Evolutionary conservation across 2,329 filamentous ascomycete species (phyloP).

Genomic region (Cercospora sp.): DNA sequence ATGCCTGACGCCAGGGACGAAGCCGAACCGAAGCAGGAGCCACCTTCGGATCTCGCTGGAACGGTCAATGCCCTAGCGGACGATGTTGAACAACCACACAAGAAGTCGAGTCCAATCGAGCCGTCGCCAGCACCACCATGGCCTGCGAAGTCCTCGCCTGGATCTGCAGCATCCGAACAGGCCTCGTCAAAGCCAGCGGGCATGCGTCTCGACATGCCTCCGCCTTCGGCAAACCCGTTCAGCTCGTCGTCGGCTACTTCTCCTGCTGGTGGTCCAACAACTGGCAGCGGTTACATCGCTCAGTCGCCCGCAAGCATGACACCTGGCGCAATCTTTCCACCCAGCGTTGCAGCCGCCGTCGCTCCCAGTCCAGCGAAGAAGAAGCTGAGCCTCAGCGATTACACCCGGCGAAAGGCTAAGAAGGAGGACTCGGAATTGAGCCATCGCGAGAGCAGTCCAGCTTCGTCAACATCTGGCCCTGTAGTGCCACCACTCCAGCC

Average conservation of each 20-base stretch:
- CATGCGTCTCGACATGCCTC: conserved; percentile 40
- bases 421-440: conserved; percentile 30
- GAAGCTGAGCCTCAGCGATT: conserved; percentile 55
- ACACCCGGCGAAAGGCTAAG: conserved; percentile 47
- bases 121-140: conserved; percentile 20
- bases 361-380: conserved; percentile 47
- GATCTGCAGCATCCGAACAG: conserved; percentile 12
- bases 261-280: conserved; percentile 21
- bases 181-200: conserved; percentile 25
- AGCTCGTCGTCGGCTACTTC: background rate
- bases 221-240: conserved; percentile 32
- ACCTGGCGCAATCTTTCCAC: conserved; percentile 35
- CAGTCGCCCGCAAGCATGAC: conserved; percentile 33
- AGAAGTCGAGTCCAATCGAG: conserved; percentile 8
- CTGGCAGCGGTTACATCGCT: conserved; percentile 22
- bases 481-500: conserved; percentile 30
- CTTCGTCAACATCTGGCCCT: conserved; percentile 33
- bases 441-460: conserved; percentile 38
- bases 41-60: background rate
- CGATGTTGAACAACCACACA: background rate
- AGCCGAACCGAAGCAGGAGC: background rate
- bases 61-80: background rate
- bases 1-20: conserved; percentile 27
- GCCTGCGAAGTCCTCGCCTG: conserved; percentile 12
- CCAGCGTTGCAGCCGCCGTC: conserved; percentile 45